Conservation (phyloP, 2,329 filamentous ascomycete species). For the Curvularia sp. region DNA sequence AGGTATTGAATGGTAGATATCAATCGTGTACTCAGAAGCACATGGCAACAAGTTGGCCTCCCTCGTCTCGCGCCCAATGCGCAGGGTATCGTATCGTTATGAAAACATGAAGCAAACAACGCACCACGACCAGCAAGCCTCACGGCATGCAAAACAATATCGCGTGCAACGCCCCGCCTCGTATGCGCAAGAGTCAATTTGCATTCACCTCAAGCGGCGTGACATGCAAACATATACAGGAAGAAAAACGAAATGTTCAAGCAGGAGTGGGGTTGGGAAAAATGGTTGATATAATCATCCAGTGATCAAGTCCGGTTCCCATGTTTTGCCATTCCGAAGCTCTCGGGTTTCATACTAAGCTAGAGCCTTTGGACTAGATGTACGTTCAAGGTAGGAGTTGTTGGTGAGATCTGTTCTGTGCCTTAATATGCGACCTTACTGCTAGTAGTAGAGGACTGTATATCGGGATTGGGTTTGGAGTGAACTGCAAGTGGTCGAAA, state of each 20-base stretch:
- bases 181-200: background rate
- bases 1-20: background rate
- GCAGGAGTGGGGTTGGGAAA: background rate
- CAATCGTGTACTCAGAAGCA: background rate
- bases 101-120: slow-evolving; percentile 3
- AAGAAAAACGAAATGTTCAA: background rate
- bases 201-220: background rate
- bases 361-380: background rate
- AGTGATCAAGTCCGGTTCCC: background rate
- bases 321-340: background rate
- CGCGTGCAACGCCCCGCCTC: background rate
- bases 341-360: background rate
- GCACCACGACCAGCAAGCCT: background rate
- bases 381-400: background rate
- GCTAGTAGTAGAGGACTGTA: background rate
- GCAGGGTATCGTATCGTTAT: slow-evolving; percentile 6
- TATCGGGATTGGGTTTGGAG: too few relatives aligned
- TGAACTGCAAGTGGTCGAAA: background rate
- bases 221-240: background rate
- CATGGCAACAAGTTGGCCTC: background rate
- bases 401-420: background rate
- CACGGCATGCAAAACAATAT: background rate
- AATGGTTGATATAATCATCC: background rate
- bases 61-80: slow-evolving; percentile 1
- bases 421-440: background rate